Conservation (phyloP, 768 basidiomycete species). For the Heimioporus sp. region DNA sequence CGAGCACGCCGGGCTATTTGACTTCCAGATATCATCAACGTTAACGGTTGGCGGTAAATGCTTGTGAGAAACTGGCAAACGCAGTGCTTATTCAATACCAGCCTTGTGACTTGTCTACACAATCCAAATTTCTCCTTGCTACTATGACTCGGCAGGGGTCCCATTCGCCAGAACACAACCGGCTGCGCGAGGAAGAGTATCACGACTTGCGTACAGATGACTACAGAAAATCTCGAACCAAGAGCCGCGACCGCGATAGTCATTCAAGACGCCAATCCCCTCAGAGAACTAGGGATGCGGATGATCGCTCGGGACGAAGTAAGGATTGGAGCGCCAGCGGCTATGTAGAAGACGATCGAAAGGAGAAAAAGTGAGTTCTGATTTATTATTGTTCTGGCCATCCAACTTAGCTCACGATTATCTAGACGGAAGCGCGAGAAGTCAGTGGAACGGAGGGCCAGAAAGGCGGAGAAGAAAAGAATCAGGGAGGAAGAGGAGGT, state of each 20-base stretch:
- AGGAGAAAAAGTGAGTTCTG: constrained; percentile 46
- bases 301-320: constrained; percentile 31
- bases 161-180: constrained; percentile 40
- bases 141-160: constrained; percentile 48
- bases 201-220: constrained; percentile 34
- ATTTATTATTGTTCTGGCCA: background rate
- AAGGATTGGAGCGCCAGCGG: constrained; percentile 20
- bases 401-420: constrained; percentile 5
- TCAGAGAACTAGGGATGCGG: constrained; percentile 28
- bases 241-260: constrained; percentile 26
- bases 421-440: constrained; percentile 79
- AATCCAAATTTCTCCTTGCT: background rate
- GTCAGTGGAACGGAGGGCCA: constrained; percentile 79
- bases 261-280: constrained; percentile 29
- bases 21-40: constrained; percentile 19
- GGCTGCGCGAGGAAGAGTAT: constrained; percentile 29
- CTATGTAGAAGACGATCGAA: constrained; percentile 31
- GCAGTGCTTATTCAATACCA: background rate
- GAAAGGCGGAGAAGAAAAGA: constrained; percentile 86
- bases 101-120: too few species aligned
- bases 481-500: constrained; percentile 86
- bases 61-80: background rate
- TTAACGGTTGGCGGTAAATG: too few species aligned
- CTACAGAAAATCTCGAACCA: constrained; percentile 28
- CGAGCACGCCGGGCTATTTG: constrained; percentile 25